Conservation (phyloP, 495 filamentous ascomycete species). For the Penicillium parvum region DNA sequence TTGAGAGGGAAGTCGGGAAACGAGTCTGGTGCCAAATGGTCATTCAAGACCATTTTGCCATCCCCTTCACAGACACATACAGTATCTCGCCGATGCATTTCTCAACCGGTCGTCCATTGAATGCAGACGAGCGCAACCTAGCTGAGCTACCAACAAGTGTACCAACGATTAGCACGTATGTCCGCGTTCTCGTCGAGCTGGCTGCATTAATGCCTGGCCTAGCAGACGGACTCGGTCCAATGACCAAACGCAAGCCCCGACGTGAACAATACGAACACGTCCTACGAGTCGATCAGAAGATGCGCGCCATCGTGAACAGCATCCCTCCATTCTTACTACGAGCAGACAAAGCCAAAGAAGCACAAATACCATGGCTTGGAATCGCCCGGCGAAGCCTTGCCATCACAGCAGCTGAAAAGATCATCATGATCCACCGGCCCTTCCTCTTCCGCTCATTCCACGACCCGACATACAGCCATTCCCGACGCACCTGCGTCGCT, state of each 20-base stretch:
- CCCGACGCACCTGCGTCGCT: constrained; percentile 40
- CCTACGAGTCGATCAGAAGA: constrained; percentile 36
- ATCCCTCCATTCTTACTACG: constrained; percentile 31
- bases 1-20: constrained; percentile 37
- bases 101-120: constrained; percentile 33
- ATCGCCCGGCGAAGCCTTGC: constrained; percentile 40
- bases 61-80: constrained; percentile 46
- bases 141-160: constrained; percentile 22
- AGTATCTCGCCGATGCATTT: constrained; percentile 40
- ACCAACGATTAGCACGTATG: constrained; percentile 39
- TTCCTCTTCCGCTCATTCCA: constrained; percentile 44
- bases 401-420: constrained; percentile 45
- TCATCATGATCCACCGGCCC: constrained; percentile 49
- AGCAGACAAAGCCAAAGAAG: constrained; percentile 23
- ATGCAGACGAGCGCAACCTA: constrained; percentile 40
- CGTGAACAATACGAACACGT: constrained; percentile 42
- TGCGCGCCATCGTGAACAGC: constrained; percentile 34
- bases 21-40: constrained; percentile 44
- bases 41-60: constrained; percentile 47
- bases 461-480: constrained; percentile 35
- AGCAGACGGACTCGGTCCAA: constrained; percentile 34
- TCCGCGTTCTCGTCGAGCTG: constrained; percentile 34
- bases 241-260: constrained; percentile 25
- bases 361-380: constrained; percentile 34
- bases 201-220: constrained; percentile 39